Conservation (phyloP, 208 protist genomes). For the Leishmania tropica region DNA sequence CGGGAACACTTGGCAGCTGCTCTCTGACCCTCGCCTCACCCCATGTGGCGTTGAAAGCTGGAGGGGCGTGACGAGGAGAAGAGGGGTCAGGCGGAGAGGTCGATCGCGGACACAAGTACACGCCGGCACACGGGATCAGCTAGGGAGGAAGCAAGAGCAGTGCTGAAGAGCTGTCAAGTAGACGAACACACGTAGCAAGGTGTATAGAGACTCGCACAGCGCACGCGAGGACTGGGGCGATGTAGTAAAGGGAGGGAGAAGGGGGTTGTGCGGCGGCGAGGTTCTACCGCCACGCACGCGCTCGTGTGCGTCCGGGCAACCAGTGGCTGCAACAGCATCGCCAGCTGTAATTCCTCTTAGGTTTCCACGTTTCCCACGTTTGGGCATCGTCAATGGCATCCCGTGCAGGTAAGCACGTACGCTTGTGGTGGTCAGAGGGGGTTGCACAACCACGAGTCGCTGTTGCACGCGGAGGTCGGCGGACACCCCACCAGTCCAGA, state of each 20-base stretch:
- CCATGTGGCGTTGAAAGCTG: background rate
- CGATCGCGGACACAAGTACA: background rate
- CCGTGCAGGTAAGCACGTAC: background rate
- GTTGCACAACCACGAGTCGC: conserved; percentile 15
- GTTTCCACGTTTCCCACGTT: background rate
- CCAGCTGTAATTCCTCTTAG: background rate
- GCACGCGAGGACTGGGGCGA: background rate
- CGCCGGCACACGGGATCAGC: background rate
- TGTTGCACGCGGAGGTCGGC: conserved; percentile 8
- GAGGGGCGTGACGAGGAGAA: background rate
- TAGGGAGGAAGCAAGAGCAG: background rate
- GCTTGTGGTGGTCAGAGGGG: background rate
- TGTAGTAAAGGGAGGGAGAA: background rate
- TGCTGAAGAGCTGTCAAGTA: background rate
- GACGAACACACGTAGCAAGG: background rate
- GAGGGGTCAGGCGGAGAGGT: background rate
- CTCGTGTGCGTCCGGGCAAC: background rate
- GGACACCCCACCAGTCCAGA: conserved; percentile 16
- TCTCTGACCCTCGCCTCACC: background rate
- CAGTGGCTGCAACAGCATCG: background rate
- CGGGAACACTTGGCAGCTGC: background rate
- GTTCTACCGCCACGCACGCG: background rate
- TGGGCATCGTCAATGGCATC: background rate
- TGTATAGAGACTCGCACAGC: background rate
- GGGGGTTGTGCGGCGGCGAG: background rate